Conservation (phyloP, 2,329 filamentous ascomycete genomes). For the Aspergillus felis region DNA sequence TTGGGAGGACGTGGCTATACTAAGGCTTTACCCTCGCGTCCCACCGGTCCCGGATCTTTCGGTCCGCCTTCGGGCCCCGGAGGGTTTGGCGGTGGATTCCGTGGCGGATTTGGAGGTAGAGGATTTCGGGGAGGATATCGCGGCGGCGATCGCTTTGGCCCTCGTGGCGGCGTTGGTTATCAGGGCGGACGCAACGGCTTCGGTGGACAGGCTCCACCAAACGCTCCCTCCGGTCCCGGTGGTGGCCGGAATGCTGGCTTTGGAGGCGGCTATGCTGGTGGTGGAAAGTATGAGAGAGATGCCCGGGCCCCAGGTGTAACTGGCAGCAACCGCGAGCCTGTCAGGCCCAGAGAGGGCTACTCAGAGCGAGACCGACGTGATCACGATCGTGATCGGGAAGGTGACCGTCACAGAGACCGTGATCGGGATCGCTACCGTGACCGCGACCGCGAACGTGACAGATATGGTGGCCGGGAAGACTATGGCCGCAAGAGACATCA, state of each 20-base stretch:
- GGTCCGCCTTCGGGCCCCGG: slow-evolving; percentile 54
- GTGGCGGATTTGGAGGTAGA: slow-evolving; percentile 50
- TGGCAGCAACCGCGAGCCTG: slow-evolving; percentile 80
- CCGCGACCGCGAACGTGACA: slow-evolving; percentile 49
- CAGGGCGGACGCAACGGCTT: slow-evolving; percentile 55
- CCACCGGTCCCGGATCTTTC: slow-evolving; percentile 60
- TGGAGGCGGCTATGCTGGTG: slow-evolving; percentile 46
- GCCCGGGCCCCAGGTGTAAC: slow-evolving; percentile 48
- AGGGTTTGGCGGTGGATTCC: slow-evolving; percentile 54
- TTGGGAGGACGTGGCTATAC: slow-evolving; percentile 92
- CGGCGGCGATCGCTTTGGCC: slow-evolving; percentile 50
- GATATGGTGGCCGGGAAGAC: slow-evolving; percentile 49
- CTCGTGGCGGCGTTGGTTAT: slow-evolving; percentile 52
- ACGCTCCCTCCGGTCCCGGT: slow-evolving; percentile 52
- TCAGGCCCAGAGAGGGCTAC: slow-evolving; percentile 64
- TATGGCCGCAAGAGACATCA: slow-evolving; percentile 64
- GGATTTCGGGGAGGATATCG: slow-evolving; percentile 50
- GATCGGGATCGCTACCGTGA: slow-evolving; percentile 53
- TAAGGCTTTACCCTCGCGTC: slow-evolving; percentile 69
- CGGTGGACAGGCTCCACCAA: slow-evolving; percentile 46
- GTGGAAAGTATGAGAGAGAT: slow-evolving; percentile 50
- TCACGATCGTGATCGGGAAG: slow-evolving; percentile 49
- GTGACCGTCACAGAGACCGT: slow-evolving; percentile 49
- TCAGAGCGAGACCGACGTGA: slow-evolving; percentile 43
- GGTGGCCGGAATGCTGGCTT: slow-evolving; percentile 52